Percentiles rank a stretch among this genome's conserved stretches.
Evolutionary conservation across 2,329 filamentous ascomycete species (phyloP).

Genomic region (Fusarium oligoseptatum): DNA sequence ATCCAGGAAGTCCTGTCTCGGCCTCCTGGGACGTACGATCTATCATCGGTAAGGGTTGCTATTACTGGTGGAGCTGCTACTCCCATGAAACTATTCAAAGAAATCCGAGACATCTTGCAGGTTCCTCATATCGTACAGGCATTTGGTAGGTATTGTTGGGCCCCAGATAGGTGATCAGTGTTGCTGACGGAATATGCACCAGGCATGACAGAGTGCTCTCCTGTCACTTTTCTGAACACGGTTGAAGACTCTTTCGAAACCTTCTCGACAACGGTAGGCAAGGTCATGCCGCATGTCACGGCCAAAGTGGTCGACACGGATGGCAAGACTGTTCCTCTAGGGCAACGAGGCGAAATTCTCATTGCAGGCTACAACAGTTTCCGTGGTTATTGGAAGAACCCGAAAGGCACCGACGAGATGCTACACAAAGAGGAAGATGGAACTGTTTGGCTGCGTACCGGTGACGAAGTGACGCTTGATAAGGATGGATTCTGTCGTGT

Average conservation of each 20-base stretch:
- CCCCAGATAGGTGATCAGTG: fast-evolving
- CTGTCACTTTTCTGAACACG: background rate
- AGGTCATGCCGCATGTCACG: background rate
- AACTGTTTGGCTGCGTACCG: conserved; percentile 80
- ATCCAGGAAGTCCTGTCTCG: background rate
- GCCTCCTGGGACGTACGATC: background rate
- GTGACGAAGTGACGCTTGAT: conserved; percentile 86
- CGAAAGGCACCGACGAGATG: background rate
- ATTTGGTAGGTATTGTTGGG: background rate
- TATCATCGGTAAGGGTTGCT: background rate
- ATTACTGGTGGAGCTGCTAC: background rate
- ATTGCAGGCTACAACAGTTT: background rate
- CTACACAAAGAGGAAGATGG: background rate
- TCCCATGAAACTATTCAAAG: background rate
- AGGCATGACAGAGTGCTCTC: background rate
- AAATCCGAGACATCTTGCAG: background rate
- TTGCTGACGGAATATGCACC: background rate
- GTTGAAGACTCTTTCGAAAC: background rate
- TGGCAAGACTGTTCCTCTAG: background rate
- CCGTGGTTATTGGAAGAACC: background rate
- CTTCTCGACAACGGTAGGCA: background rate
- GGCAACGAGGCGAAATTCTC: background rate
- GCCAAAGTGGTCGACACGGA: background rate
- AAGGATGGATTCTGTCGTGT: conserved; percentile 82
- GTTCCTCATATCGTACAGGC: background rate